Evolutionary conservation across 192 early-diverging fungal genomes (phyloP).

Genomic region (Chytriomyces sp.): DNA sequence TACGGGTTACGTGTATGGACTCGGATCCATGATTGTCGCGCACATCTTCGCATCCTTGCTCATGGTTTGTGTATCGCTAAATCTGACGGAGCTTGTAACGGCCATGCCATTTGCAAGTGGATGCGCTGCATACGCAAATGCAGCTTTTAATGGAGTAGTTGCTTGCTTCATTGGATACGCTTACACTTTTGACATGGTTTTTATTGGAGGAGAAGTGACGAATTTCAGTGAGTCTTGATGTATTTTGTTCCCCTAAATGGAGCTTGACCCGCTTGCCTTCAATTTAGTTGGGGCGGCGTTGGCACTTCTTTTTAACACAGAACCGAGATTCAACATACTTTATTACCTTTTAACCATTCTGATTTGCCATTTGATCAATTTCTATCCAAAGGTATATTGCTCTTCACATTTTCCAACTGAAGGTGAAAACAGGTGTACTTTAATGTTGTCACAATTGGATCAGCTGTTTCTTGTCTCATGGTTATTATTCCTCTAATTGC

Average conservation of each 20-base stretch:
- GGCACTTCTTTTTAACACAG: background rate
- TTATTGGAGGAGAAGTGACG: constrained; percentile 9
- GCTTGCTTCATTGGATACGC: constrained; percentile 25
- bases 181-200: constrained; percentile 23
- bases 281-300: background rate
- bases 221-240: constrained; percentile 9
- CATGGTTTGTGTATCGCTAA: background rate
- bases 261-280: too few relatives aligned
- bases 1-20: constrained; percentile 22
- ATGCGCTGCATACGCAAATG: constrained; percentile 12
- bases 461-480: background rate
- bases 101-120: constrained; percentile 22
- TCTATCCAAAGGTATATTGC: constrained; percentile 6
- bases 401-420: background rate
- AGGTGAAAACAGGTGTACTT: background rate
- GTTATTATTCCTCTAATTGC: background rate
- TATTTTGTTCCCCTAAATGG: too few relatives aligned
- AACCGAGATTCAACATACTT: background rate
- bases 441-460: background rate
- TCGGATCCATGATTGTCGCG: constrained; percentile 29
- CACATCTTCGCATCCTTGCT: constrained; percentile 1
- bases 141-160: constrained; percentile 7
- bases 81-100: constrained; percentile 18
- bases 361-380: constrained; percentile 6
- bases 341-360: background rate